Conservation (phyloP, 2,329 filamentous ascomycete species). For the Hypoxylon sp. region DNA sequence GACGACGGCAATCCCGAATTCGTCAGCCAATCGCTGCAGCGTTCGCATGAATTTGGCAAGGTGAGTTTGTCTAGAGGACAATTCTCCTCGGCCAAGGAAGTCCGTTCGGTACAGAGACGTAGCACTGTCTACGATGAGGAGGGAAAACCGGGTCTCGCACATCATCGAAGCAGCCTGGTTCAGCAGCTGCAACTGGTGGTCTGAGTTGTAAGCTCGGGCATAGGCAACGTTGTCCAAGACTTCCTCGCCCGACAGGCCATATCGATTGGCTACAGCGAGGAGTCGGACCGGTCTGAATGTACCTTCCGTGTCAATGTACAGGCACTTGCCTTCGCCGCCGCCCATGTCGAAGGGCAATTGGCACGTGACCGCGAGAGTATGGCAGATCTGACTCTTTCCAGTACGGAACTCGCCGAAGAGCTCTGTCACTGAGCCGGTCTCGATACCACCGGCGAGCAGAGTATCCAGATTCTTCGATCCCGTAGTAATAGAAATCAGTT, state of each 20-base stretch:
- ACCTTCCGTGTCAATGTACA: slow-evolving; percentile 98
- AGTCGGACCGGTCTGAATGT: slow-evolving; percentile 95
- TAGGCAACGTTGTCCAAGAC: slow-evolving; percentile 99
- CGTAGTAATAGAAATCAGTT: slow-evolving; percentile 97
- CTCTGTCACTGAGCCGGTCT: slow-evolving; percentile 98
- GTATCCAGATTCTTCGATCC: slow-evolving; percentile 98
- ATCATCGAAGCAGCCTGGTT: slow-evolving; percentile 98
- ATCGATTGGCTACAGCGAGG: slow-evolving; percentile 92
- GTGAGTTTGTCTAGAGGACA: slow-evolving; percentile 93
- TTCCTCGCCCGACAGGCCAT: slow-evolving; percentile 95
- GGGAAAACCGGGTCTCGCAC: slow-evolving; percentile 97
- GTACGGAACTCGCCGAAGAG: slow-evolving; percentile 98
- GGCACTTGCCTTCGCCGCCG: slow-evolving; percentile 96
- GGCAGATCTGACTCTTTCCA: slow-evolving; percentile 98
- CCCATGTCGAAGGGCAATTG: slow-evolving; percentile 99
- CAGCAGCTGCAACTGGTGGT: slow-evolving; percentile 94
- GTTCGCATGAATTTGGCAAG: slow-evolving; percentile 90
- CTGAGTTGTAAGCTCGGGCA: slow-evolving; percentile 97
- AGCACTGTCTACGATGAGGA: slow-evolving; percentile 95
- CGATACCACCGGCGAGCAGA: slow-evolving; percentile 91
- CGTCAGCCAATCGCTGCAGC: slow-evolving; percentile 81
- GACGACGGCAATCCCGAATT: slow-evolving; percentile 97
- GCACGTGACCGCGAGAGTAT: slow-evolving; percentile 98
- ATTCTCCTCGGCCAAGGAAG: slow-evolving; percentile 94
- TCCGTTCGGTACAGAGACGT: slow-evolving; percentile 97